A percentile compares a stretch with the other conserved stretches of the same genome.
Evolutionary conservation across 1,284 basidiomycete species (phyloP).

Genomic region (Naganishia albida): DNA sequence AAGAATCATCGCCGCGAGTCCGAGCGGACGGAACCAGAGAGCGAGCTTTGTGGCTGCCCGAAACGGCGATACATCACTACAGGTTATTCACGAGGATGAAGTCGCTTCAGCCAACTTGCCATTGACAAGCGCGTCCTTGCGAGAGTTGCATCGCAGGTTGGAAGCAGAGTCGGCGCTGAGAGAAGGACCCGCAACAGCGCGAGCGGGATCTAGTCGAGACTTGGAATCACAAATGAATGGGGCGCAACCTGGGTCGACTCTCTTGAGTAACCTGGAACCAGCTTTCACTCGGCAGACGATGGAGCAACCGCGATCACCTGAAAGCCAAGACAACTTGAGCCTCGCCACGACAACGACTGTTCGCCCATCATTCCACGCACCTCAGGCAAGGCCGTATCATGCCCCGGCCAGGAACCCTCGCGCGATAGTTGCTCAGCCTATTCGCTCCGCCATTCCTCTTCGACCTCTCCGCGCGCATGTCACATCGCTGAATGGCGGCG

Average conservation of each 20-base stretch:
- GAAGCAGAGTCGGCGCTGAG: neutral
- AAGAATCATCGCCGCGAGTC: neutral
- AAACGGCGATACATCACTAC: conserved; percentile 9
- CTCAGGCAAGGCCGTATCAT: neutral
- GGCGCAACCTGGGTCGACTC: neutral
- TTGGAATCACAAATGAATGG: neutral
- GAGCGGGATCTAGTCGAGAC: neutral
- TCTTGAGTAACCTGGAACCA: too few species aligned
- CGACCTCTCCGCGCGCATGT: neutral
- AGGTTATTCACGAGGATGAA: conserved; percentile 24
- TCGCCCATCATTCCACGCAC: conserved; percentile 3
- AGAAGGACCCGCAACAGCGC: neutral
- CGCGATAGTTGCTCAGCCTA: neutral
- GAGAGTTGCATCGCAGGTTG: conserved; percentile 1
- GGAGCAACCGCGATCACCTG: neutral
- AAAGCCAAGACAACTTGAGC: conserved; percentile 18
- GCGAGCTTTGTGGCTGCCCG: neutral
- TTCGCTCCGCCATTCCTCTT: conserved; percentile 7
- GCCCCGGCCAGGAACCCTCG: neutral
- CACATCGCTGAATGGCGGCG: neutral
- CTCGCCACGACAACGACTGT: conserved; percentile 16
- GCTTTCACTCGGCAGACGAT: neutral
- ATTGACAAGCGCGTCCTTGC: conserved; percentile 13
- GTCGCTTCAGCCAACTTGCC: neutral
- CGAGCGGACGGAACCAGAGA: neutral